phyloP scores from a whole-genome alignment of 106 monocot genomes.

The Cymbidium sinense region DNA sequence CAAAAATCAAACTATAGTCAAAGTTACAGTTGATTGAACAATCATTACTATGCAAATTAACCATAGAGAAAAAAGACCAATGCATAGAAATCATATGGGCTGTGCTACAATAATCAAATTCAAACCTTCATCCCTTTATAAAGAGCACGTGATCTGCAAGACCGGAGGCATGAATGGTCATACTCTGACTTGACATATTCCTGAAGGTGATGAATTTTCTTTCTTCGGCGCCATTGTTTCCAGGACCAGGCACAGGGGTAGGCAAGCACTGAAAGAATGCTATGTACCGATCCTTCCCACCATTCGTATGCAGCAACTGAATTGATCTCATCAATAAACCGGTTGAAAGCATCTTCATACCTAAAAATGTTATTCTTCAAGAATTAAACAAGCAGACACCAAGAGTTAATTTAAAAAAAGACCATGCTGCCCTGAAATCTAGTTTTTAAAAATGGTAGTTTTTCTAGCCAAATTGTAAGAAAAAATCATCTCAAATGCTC shows the following conservation, averaged over 20 bases:
- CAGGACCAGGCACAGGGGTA: slow-evolving; percentile 97
- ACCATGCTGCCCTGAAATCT: neutral
- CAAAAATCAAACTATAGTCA: neutral
- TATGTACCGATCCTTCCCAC: slow-evolving; percentile 96
- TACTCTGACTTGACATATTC: slow-evolving; percentile 93
- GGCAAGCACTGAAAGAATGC: slow-evolving; percentile 69
- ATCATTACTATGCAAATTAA: neutral
- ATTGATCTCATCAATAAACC: slow-evolving; percentile 93
- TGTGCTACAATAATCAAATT: slow-evolving; percentile 22
- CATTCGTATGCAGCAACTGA: slow-evolving; percentile 92
- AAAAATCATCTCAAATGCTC: neutral
- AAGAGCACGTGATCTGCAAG: slow-evolving; percentile 92
- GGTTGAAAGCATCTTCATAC: slow-evolving; percentile 94
- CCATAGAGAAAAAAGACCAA: neutral
- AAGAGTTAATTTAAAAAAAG: neutral
- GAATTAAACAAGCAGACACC: neutral
- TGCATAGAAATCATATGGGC: neutral
- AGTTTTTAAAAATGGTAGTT: neutral
- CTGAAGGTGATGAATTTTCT: slow-evolving; percentile 68
- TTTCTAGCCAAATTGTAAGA: neutral
- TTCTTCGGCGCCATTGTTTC: slow-evolving; percentile 93
- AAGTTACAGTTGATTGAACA: neutral
- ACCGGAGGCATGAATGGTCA: slow-evolving; percentile 87
- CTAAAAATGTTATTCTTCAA: slow-evolving; percentile 22
- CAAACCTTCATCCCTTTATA: slow-evolving; percentile 98